A percentile compares a stretch with the other conserved stretches of the same genome.
Conservation (phyloP, 2,329 filamentous ascomycete species). For the Trichoderma atroviride region DNA sequence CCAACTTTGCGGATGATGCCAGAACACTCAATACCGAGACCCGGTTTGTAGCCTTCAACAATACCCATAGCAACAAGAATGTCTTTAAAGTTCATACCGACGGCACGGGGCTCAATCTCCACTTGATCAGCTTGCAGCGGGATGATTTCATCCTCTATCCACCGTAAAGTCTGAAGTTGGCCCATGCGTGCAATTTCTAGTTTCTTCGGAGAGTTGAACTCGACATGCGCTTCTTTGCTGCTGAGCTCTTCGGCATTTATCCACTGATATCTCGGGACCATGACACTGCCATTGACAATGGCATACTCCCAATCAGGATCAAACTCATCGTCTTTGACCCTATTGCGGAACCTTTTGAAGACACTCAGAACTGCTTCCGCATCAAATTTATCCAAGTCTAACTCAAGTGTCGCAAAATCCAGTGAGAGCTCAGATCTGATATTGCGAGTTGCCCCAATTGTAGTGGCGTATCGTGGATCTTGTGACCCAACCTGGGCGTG, state of each 20-base stretch:
- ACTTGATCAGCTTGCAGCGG: not conserved
- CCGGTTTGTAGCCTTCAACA: slow-evolving; percentile 19
- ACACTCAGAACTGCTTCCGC: not conserved
- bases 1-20: slow-evolving; percentile 32
- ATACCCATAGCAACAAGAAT: slow-evolving; percentile 25
- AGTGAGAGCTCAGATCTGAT: slow-evolving; percentile 19
- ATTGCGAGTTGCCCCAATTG: slow-evolving; percentile 20
- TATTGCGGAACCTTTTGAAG: not conserved
- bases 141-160: not conserved
- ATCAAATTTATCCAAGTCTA: not conserved
- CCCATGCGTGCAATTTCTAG: slow-evolving; percentile 4
- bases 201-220: not conserved
- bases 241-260: not conserved
- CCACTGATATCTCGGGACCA: slow-evolving; percentile 17
- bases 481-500: slow-evolving; percentile 17
- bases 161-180: slow-evolving; percentile 6
- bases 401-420: slow-evolving; percentile 27
- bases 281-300: slow-evolving; percentile 4
- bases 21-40: slow-evolving; percentile 37
- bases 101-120: not conserved
- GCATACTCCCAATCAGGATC: slow-evolving; percentile 15
- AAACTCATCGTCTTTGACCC: slow-evolving; percentile 3
- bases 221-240: not conserved
- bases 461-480: slow-evolving; percentile 21
- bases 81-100: slow-evolving; percentile 29